Evolutionary conservation across 257 asterid genomes (phyloP).

Genomic region (Solanum acaule): DNA sequence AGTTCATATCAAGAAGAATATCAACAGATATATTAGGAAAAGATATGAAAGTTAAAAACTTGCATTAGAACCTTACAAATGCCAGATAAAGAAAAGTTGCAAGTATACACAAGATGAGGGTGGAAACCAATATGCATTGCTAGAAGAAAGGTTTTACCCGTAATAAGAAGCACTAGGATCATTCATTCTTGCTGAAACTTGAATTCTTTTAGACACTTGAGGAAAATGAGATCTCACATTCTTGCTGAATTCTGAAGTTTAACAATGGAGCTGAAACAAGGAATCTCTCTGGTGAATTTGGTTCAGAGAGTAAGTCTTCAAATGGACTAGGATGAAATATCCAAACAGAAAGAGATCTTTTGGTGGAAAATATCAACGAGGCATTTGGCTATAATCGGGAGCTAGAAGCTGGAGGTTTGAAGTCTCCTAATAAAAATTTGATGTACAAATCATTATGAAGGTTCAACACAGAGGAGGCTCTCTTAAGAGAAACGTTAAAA

Average conservation of each 20-base stretch:
- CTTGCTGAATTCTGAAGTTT: neutral
- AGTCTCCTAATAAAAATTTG: neutral
- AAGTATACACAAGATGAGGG: neutral
- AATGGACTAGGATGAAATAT: neutral
- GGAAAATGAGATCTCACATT: neutral
- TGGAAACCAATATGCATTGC: neutral
- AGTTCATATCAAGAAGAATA: constrained; percentile 21
- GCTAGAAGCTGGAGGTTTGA: neutral
- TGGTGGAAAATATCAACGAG: neutral
- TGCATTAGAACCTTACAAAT: neutral
- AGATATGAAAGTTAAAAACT: neutral
- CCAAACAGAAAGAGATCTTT: neutral
- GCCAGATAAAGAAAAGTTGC: neutral
- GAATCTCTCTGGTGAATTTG: neutral
- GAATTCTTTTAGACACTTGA: neutral
- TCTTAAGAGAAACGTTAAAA: neutral
- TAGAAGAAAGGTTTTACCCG: neutral
- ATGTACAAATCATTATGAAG: neutral
- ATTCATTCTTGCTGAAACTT: neutral
- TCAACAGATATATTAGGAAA: neutral
- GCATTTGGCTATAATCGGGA: neutral
- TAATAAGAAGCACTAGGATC: neutral
- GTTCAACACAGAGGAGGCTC: neutral
- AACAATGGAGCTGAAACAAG: neutral
- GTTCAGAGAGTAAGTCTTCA: neutral